Base-by-base conservation (phyloP, 1,284 basidiomycete genomes). In the Fomes fomentarius region DNA sequence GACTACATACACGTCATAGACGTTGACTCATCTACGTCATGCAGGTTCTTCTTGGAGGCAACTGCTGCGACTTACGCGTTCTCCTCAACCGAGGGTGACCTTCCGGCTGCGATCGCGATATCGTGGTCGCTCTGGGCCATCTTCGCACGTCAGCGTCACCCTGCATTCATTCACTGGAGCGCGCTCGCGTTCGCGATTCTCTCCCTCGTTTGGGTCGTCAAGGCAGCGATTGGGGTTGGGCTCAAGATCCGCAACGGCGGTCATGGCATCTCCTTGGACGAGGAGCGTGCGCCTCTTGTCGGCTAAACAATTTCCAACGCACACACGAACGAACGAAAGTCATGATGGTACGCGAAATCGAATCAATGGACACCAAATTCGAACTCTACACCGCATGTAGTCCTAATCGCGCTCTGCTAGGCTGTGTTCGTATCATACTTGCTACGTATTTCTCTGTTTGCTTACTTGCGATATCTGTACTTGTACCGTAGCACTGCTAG, bases 41-140 rank as follows among this genome's bases (percentile, higher is more conserved):
- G 22, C 55, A 89, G 87, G 60, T 86, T 97, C 77, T 96, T 97
- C 88, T 87, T 98, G 60, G 94, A 96, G 73, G 89, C 85, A 19
- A 97, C 95, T 11, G 89, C 93, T 0, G 92, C 89, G 7, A 90
- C 92, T 1, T 97, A 98, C 71, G 93, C 93, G 41, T 94, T 94
- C 77, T 91, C 91, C 41, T 87, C 88, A 14, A 77, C 83, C 2
- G 94, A 97, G 71, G 95, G 95, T 59, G 95, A 98, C 66, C 83
- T 97, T 39, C 92, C 93, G 8, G 94, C 91, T 1, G 89, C 91
- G 38, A 81, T 94, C 66, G 91, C 90, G 62, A 93, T 95, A 63
- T 82, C 84, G 38, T 93, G 89, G 87, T 83, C 87, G 25, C 77
- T 92, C 25, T 94, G 90, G 73, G 93, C 90, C 48, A 90, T 94